phyloP scores from a whole-genome alignment of 1,139 yeast genomes.

The Saccharomyces hybrid region DNA sequence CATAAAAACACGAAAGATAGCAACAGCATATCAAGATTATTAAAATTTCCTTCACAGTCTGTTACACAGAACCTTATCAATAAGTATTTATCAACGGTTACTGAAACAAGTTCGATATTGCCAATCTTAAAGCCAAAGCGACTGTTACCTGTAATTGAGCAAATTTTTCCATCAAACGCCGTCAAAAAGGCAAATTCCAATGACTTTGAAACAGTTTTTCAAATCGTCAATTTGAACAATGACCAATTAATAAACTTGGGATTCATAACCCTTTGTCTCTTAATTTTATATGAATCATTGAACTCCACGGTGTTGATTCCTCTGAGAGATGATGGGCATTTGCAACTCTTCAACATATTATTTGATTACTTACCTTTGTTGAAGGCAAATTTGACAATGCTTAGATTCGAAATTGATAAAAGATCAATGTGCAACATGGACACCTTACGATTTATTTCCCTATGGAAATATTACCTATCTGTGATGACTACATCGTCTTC shows the following conservation, averaged over 20 bases:
- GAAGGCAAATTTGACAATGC: slow-evolving; percentile 13
- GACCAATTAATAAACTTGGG: slow-evolving; percentile 21
- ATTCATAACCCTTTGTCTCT: slow-evolving; percentile 18
- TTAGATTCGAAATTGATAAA: slow-evolving; percentile 17
- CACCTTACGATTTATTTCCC: slow-evolving; percentile 17
- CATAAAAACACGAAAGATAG: neutral
- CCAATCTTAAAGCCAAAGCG: slow-evolving; percentile 20
- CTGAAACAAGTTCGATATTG: slow-evolving; percentile 17
- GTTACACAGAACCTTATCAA: slow-evolving; percentile 16
- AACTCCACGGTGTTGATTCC: slow-evolving; percentile 22
- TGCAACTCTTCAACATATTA: slow-evolving; percentile 12
- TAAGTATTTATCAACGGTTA: slow-evolving; percentile 14
- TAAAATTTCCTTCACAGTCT: slow-evolving; percentile 17
- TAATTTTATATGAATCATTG: slow-evolving; percentile 22
- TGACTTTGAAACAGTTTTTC: slow-evolving; percentile 5
- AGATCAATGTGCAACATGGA: slow-evolving; percentile 12
- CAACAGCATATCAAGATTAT: neutral
- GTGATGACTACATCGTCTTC: slow-evolving; percentile 14
- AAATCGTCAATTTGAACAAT: slow-evolving; percentile 11
- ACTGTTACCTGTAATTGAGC: slow-evolving; percentile 13
- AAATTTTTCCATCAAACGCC: slow-evolving; percentile 17
- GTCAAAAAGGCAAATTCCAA: neutral
- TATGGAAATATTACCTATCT: slow-evolving; percentile 20
- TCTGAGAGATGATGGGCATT: slow-evolving; percentile 18
- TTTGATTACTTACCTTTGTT: slow-evolving; percentile 13